Conservation (phyloP, 1,284 basidiomycete species). For the Ustilago sp. region DNA sequence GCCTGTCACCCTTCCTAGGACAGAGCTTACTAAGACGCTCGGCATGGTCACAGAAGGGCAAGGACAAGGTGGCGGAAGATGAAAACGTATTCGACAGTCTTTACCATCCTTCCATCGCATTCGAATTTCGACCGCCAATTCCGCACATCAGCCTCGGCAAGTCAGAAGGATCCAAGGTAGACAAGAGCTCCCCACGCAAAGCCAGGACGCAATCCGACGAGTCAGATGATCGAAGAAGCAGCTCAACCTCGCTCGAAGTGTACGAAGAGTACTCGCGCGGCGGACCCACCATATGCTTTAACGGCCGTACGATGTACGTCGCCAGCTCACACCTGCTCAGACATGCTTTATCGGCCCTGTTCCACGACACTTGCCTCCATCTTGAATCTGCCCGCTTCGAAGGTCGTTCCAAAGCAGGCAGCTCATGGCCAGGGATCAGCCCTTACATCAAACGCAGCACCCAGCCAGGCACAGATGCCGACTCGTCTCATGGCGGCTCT, state of each 20-base stretch:
- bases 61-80: conserved; percentile 8
- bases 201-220: neutral
- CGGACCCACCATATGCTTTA: conserved; percentile 55
- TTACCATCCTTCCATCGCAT: conserved; percentile 58
- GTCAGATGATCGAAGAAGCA: neutral
- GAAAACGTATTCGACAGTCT: conserved; percentile 36
- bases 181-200: neutral
- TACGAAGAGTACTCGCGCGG: conserved; percentile 29
- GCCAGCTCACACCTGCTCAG: conserved; percentile 59
- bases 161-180: conserved; percentile 5
- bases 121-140: conserved; percentile 51
- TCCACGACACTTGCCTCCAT: conserved; percentile 49
- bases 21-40: conserved; percentile 34
- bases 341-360: conserved; percentile 57
- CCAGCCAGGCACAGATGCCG: neutral
- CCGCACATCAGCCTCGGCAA: conserved; percentile 37
- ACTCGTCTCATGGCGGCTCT: neutral
- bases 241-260: conserved; percentile 8
- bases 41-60: conserved; percentile 19
- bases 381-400: conserved; percentile 56
- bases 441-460: conserved; percentile 19
- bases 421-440: conserved; percentile 48
- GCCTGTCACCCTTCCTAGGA: conserved; percentile 39
- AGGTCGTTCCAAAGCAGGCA: conserved; percentile 35
- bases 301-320: conserved; percentile 60